Evolutionary conservation across 768 basidiomycete species (phyloP), one percentile per base, ranked within the genome.

Genomic region (Paxillus rubicundulus): DNA sequence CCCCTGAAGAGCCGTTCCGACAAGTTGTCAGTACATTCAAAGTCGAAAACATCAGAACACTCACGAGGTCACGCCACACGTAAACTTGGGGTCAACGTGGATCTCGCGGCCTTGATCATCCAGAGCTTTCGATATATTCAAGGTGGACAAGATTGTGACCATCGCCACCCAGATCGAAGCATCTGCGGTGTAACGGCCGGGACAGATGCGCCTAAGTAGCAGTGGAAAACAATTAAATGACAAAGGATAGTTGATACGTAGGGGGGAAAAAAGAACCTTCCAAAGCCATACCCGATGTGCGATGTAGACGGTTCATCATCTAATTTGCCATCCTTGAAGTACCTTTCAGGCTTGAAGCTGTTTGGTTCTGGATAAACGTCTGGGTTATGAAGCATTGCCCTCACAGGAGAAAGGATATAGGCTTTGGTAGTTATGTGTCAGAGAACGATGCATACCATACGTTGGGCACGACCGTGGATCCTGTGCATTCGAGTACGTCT

Each of bases 331-430:
- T 30, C 54, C 18, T 33, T 18, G 9, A 66, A 45, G 49, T 55
- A 68, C 9, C 68, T 59, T 38, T 67, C 65, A 2, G 68, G 68
- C 16, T 58, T 60, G 55, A 70, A 69, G 5, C 27, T 32, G 21
- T 59, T 37, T 10, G 66, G 64, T 14, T 62, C 51, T 3, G 61
- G 47, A 21, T 52, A 52, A 14, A n/a, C 34, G 16, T 52, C 44
- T 24, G 32, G 34, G n/a, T 47, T 10, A 20, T 34, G 42, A 20
- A 40, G 16, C 43, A 52, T 52, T 14, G 50, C 50, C 45, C 47
- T 53, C 12, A n/a, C 16, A 43, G 17, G 32, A n/a, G 9, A 13
- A 8, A 28, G 7, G n/a, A 18, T n/a, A 17, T 9, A 38, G 17
- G n/a, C 7, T 38, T 8, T 13, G 5, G 33, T 33, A 4, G 33